Percentiles rank a stretch among this genome's conserved stretches.
Evolutionary conservation across 495 filamentous ascomycete genomes (phyloP).

Genomic region (Hypoxylon perforatum): DNA sequence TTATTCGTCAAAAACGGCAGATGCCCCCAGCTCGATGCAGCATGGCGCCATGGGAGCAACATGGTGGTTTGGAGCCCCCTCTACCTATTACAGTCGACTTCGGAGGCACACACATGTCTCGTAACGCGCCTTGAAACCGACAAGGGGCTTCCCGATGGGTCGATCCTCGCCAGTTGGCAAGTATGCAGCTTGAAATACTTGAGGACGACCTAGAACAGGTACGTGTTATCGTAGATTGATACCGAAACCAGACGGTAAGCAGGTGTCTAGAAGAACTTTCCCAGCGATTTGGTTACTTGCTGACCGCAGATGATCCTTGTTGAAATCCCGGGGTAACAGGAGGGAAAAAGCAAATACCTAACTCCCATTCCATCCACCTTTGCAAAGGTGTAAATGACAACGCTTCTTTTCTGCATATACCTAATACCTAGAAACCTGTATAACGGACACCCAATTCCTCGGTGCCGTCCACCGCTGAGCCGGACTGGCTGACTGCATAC

Average conservation of each 20-base stretch:
- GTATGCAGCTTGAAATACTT: conserved; percentile 10
- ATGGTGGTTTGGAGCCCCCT: conserved; percentile 21
- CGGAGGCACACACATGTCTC: conserved; percentile 39
- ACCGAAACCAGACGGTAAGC: conserved; percentile 1
- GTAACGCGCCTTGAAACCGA: conserved; percentile 41
- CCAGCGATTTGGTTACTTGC: conserved; percentile 20
- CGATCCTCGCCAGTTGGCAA: conserved; percentile 29
- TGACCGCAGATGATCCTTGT: conserved; percentile 29
- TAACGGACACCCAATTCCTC: conserved; percentile 16
- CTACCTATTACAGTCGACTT: conserved; percentile 34
- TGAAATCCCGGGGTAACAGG: not conserved
- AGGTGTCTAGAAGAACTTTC: conserved; percentile 10
- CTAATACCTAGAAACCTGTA: no score
- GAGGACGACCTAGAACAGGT: conserved; percentile 3
- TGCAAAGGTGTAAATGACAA: conserved; percentile 1
- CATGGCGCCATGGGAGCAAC: conserved; percentile 4
- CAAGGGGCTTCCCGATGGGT: conserved; percentile 36
- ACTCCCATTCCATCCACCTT: no score
- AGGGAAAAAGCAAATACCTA: conserved; percentile 6
- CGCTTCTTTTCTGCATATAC: not conserved
- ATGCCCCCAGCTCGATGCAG: conserved; percentile 30
- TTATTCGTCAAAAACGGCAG: conserved; percentile 40
- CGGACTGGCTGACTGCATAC: conserved; percentile 17
- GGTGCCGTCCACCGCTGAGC: conserved; percentile 16
- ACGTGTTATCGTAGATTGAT: conserved; percentile 8